Base-by-base conservation (phyloP, 1,284 basidiomycete species). In the Sporisorium exsertum region DNA sequence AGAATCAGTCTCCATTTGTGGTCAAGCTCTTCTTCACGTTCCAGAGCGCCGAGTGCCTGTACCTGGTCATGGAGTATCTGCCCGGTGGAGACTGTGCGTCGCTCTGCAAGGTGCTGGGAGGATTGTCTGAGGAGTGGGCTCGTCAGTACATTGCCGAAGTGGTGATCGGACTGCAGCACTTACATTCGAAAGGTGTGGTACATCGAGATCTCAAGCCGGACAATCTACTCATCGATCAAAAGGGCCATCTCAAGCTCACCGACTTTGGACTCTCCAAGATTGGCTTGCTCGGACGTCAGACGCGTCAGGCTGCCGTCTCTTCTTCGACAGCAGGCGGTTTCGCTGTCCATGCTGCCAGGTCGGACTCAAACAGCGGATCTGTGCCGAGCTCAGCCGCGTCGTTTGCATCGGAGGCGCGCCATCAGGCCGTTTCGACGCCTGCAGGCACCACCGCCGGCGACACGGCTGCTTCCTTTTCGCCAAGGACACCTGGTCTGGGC, bases 151-250 rank as follows among this genome's bases (percentile, higher is more conserved):
- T 97, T 62, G 97, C 96, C 0, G 97, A 99, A 84, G 94, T 99
- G 18, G 91, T 95, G 18, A 89, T 98, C 70, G 97, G 96, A 32
- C 87, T 99, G 73, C 95, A 99, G 80, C 96, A 97, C 85, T 89
- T 99, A 20, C 97, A 99, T 87, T 90, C 92, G 66, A 91, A 93
- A 47, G 94, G 95, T 27, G 92, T 99, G 67, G 94, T 99, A 64
- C 97, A 99, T 89, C 94, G 96, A 88, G 97, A 99, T 86, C 88
- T 99, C 80, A 99, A 99, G 86, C 96, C 96, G 13, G 96, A 99
- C 87, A 99, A 99, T 85, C 87, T 98, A 50, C 91, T 99, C 42
- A 98, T 99, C 80, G 95, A 99, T 86, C 91, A 94, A 55, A 92
- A 94, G 78, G 96, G 96, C 12, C 96, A 99, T 84, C 88, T 99